Conservation (phyloP, 768 basidiomycete species). For the Suillus tomentosus region DNA sequence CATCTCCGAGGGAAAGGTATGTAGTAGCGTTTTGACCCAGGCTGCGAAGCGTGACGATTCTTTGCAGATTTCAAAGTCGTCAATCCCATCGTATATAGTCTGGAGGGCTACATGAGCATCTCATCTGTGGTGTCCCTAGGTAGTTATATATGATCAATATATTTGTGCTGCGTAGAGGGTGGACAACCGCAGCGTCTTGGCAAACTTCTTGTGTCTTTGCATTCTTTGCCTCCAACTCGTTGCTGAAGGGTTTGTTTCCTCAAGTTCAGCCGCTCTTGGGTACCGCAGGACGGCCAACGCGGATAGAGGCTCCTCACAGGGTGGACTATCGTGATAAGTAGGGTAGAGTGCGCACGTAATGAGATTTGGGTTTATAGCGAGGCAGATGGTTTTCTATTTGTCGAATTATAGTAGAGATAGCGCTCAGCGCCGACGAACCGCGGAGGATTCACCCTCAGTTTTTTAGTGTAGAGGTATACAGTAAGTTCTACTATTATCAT, state of each 20-base stretch:
- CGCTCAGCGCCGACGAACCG: not conserved
- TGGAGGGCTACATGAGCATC: not conserved
- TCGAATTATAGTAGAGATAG: not conserved
- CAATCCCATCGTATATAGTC: not conserved
- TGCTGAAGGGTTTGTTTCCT: constrained; percentile 28
- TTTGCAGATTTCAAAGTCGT: not conserved
- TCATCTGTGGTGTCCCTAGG: not conserved
- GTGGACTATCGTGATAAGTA: not conserved
- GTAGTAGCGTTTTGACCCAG: not conserved
- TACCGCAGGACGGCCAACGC: constrained; percentile 48
- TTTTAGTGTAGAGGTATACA: not conserved
- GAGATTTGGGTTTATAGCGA: not conserved
- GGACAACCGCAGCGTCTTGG: constrained; percentile 65
- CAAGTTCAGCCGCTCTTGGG: constrained; percentile 31
- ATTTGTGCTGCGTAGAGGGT: not conserved
- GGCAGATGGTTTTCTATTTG: not conserved
- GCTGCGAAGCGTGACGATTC: not conserved
- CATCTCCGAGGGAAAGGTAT: not conserved
- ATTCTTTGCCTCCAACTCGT: constrained; percentile 10
- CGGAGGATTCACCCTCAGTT: not conserved
- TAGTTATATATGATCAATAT: no score
- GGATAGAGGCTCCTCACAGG: constrained; percentile 21
- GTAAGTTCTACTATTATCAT: not conserved
- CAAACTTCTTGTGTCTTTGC: constrained; percentile 52
- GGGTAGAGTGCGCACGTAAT: no score